phyloP scores from a whole-genome alignment of 306 rosid genomes.

The Fragaria iinumae region DNA sequence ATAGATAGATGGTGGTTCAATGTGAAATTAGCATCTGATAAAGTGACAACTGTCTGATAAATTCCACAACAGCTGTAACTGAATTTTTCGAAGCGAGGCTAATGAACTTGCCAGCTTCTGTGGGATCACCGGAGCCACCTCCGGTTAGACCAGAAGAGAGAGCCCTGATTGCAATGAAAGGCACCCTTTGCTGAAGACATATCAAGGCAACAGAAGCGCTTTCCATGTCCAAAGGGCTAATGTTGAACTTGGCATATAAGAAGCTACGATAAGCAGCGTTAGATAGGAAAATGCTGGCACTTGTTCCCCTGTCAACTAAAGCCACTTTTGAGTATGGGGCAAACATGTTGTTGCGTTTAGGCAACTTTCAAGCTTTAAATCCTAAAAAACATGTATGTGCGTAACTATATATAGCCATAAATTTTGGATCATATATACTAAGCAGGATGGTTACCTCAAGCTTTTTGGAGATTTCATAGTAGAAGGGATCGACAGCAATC shows the following conservation, averaged over 20 bases:
- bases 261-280: constrained; percentile 53
- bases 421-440: neutral
- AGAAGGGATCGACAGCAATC: constrained; percentile 43
- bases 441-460: constrained; percentile 31
- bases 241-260: constrained; percentile 41
- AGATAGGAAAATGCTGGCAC: constrained; percentile 48
- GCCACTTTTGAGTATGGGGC: constrained; percentile 33
- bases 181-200: constrained; percentile 43
- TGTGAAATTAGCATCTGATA: constrained; percentile 10
- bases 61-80: constrained; percentile 40
- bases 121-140: constrained; percentile 44
- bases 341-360: constrained; percentile 57
- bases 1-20: constrained; percentile 1
- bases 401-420: neutral
- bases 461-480: constrained; percentile 29
- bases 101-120: constrained; percentile 48
- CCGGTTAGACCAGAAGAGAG: constrained; percentile 45
- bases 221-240: constrained; percentile 54
- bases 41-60: constrained; percentile 40
- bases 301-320: constrained; percentile 44
- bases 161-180: constrained; percentile 56
- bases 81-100: constrained; percentile 48
- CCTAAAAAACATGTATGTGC: constrained; percentile 22
- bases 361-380: constrained; percentile 39
- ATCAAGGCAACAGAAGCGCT: constrained; percentile 54